Evolutionary conservation across 768 basidiomycete species (phyloP).

Genomic region (Serendipita vermifera): DNA sequence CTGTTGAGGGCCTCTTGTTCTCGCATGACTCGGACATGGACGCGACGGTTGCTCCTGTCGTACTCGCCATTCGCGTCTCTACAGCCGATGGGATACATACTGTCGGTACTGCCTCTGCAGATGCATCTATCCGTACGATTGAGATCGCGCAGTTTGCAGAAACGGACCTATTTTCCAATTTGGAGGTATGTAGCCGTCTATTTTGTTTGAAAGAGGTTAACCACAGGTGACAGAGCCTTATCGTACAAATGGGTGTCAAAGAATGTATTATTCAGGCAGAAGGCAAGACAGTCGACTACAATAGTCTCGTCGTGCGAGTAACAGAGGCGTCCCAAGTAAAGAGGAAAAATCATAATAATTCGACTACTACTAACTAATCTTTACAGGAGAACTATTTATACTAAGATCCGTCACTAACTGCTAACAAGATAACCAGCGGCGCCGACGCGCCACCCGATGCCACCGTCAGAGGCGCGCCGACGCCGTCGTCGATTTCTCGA

Average conservation of each 20-base stretch:
- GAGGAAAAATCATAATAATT: too few relatives aligned
- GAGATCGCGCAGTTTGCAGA: conserved; percentile 88
- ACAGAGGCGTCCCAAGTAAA: too few relatives aligned
- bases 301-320: too few relatives aligned
- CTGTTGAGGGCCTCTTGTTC: conserved; percentile 76
- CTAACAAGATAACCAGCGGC: too few relatives aligned
- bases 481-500: too few relatives aligned
- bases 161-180: conserved; percentile 90
- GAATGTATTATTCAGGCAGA: conserved; percentile 73
- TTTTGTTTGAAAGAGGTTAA: not conserved
- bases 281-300: conserved; percentile 70
- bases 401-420: too few relatives aligned
- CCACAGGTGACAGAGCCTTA: conserved; percentile 50
- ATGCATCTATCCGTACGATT: conserved; percentile 70
- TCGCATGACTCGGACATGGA: conserved; percentile 65
- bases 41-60: conserved; percentile 69
- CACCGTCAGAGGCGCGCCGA: too few relatives aligned
- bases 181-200: conserved; percentile 47
- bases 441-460: too few relatives aligned
- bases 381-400: too few relatives aligned
- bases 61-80: conserved; percentile 54
- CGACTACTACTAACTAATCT: too few relatives aligned
- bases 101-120: conserved; percentile 83
- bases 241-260: conserved; percentile 96
- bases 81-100: conserved; percentile 49